Evolutionary conservation across 2,329 filamentous ascomycete genomes (phyloP).

Genomic region (Fusarium buharicum): DNA sequence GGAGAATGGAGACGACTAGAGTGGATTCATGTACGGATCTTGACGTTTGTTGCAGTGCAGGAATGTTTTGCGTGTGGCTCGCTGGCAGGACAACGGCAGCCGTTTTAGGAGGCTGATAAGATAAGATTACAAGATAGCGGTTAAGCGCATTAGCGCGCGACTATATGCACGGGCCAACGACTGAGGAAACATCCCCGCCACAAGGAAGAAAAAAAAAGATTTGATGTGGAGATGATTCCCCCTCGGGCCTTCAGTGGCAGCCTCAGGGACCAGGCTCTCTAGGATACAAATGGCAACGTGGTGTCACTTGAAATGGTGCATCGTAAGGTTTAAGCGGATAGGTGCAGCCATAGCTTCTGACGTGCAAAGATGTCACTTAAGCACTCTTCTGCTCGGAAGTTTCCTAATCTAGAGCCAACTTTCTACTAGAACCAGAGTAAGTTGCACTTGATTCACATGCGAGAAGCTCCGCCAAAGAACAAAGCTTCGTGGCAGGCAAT

Average conservation of each 20-base stretch:
- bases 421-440: background rate
- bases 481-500: constrained; percentile 34
- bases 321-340: constrained; percentile 34
- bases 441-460: constrained; percentile 21
- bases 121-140: constrained; percentile 32
- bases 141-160: constrained; percentile 27
- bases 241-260: constrained; percentile 18
- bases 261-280: constrained; percentile 19
- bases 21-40: constrained; percentile 41
- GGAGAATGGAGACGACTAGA: constrained; percentile 9
- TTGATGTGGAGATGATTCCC: constrained; percentile 11
- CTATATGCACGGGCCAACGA: constrained; percentile 18
- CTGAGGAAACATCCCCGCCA: constrained; percentile 1
- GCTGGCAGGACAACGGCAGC: constrained; percentile 41
- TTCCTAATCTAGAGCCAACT: background rate
- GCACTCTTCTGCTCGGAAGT: background rate
- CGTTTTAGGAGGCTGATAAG: background rate
- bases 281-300: constrained; percentile 9
- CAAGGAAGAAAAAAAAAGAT: constrained; percentile 3
- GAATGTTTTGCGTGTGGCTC: constrained; percentile 8
- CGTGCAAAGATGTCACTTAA: background rate
- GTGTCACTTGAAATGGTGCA: constrained; percentile 32
- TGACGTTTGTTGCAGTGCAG: constrained; percentile 11
- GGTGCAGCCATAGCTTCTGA: constrained; percentile 5
- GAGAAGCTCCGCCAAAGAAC: constrained; percentile 10